Evolutionary conservation across 2,329 filamentous ascomycete genomes (phyloP).

Genomic region (Cryphonectria carpinicola): DNA sequence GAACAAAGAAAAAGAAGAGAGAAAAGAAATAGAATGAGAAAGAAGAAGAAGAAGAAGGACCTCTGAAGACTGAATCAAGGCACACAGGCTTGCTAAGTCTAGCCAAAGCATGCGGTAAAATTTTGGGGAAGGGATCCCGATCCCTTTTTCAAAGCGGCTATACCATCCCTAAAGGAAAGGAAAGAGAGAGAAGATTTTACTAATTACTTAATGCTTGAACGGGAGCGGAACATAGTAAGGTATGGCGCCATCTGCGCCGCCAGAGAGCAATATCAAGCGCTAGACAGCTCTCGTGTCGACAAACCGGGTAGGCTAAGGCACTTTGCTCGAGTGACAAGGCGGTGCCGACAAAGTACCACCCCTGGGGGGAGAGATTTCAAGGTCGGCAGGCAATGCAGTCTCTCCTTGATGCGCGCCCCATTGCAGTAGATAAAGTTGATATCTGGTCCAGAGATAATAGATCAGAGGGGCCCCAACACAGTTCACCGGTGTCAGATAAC

Average conservation of each 20-base stretch:
- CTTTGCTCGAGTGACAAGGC: background rate
- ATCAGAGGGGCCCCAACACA: background rate
- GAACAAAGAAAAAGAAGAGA: background rate
- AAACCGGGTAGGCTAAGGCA: background rate
- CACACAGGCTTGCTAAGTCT: background rate
- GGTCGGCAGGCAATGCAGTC: slow-evolving; percentile 1
- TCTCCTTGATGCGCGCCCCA: background rate
- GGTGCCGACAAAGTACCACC: background rate
- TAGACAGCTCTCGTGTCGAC: background rate
- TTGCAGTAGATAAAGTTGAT: background rate
- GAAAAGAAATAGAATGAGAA: background rate
- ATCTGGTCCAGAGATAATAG: background rate
- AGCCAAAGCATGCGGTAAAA: background rate
- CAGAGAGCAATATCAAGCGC: slow-evolving; percentile 5
- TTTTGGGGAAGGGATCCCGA: too few relatives aligned
- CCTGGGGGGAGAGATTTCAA: background rate
- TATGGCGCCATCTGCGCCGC: slow-evolving; percentile 11
- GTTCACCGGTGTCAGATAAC: slow-evolving; percentile 1
- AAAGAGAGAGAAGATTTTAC: too few relatives aligned
- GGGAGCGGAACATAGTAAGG: background rate
- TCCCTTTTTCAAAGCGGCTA: background rate
- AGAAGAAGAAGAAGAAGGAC: background rate
- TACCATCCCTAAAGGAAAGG: background rate
- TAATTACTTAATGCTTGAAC: background rate
- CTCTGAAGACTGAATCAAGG: background rate